Percentiles rank a stretch among this genome's conserved stretches.
Evolutionary conservation across 148 eudicot genomes (phyloP).

Genomic region (Rhododendron mucronatum): DNA sequence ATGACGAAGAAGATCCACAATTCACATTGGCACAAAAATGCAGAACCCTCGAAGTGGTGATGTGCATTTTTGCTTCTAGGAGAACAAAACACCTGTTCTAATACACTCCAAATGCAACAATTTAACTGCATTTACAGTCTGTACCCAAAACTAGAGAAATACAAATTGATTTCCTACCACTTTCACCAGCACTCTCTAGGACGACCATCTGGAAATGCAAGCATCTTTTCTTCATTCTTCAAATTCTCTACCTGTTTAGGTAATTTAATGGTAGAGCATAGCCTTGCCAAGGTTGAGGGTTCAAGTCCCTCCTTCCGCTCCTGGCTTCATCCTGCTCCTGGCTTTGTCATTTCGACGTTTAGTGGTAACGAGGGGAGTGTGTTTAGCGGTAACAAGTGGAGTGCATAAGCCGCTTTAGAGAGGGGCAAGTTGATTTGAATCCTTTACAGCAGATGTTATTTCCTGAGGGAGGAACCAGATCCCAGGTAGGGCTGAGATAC

Average conservation of each 20-base stretch:
- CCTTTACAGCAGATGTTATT: neutral
- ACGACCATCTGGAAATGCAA: slow-evolving; percentile 77
- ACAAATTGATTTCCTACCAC: neutral
- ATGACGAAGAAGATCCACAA: neutral
- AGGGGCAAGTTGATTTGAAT: neutral
- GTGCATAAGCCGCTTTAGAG: neutral
- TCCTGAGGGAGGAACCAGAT: neutral
- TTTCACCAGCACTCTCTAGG: slow-evolving; percentile 92
- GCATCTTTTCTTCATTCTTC: slow-evolving; percentile 41
- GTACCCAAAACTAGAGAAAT: neutral
- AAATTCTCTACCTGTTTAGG: slow-evolving; percentile 27
- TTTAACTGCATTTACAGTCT: neutral
- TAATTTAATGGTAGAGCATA: slow-evolving; percentile 13
- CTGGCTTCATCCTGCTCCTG: neutral
- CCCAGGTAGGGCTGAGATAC: neutral
- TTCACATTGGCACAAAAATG: neutral
- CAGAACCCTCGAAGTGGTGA: neutral
- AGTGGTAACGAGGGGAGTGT: neutral
- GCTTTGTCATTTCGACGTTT: neutral
- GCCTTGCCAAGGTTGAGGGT: neutral
- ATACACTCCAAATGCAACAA: neutral
- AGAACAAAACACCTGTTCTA: neutral
- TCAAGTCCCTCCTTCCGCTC: neutral
- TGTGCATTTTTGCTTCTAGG: neutral
- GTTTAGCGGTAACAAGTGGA: neutral